Conservation (phyloP, 2,329 filamentous ascomycete species). For the Ascosphaera apis region DNA sequence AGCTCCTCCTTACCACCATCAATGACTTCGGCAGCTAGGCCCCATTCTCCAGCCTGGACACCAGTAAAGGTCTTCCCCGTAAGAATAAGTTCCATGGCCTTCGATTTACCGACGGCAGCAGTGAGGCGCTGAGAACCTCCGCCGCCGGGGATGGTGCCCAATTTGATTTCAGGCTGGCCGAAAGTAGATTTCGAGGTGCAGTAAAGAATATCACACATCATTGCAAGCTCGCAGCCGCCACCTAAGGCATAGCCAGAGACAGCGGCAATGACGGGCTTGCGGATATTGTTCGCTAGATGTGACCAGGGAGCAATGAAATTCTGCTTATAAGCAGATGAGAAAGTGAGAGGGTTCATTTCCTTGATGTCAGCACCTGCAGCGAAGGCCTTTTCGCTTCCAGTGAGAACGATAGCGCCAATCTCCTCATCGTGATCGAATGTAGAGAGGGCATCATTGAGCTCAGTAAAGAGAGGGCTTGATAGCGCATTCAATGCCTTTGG, state of each 20-base stretch:
- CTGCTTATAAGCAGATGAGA: constrained; percentile 62
- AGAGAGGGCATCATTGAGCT: constrained; percentile 60
- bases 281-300: constrained; percentile 55
- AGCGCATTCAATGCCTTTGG: constrained; percentile 92
- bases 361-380: constrained; percentile 96
- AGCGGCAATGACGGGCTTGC: constrained; percentile 84
- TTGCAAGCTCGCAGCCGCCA: constrained; percentile 83
- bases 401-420: constrained; percentile 60
- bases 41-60: constrained; percentile 70
- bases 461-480: constrained; percentile 68
- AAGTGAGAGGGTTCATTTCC: constrained; percentile 87
- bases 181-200: constrained; percentile 71
- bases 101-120: constrained; percentile 57
- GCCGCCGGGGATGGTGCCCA: constrained; percentile 77
- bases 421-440: constrained; percentile 45
- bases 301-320: constrained; percentile 97
- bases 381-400: constrained; percentile 74
- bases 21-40: constrained; percentile 65
- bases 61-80: constrained; percentile 71
- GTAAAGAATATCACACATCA: constrained; percentile 95
- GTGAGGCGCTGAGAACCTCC: constrained; percentile 81
- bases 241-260: constrained; percentile 89
- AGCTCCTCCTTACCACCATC: constrained; percentile 52
- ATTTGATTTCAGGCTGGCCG: constrained; percentile 90
- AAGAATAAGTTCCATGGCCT: constrained; percentile 77